A percentile compares a stretch with the other conserved stretches of the same genome.
Conservation (phyloP, 139 green algal species). For the Coelastrella sp. region DNA sequence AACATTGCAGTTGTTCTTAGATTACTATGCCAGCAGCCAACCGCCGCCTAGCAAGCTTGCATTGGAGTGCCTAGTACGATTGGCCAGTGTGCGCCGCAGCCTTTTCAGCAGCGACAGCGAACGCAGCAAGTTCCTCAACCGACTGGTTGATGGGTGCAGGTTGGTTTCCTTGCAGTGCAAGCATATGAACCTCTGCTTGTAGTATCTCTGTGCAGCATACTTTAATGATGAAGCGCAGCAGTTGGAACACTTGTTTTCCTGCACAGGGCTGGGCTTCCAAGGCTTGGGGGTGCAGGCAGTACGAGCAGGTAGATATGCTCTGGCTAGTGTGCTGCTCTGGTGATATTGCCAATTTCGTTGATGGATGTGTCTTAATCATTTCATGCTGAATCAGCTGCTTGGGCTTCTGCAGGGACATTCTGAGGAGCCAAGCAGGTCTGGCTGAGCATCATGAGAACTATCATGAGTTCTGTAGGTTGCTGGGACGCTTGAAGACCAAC, state of each 20-base stretch:
- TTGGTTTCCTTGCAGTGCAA: too few relatives aligned
- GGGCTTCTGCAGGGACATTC: constrained; percentile 1
- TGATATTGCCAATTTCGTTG: too few relatives aligned
- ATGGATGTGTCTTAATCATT: too few relatives aligned
- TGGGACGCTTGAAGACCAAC: constrained; percentile 97
- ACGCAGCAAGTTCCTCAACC: constrained; percentile 86
- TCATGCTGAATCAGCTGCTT: too few relatives aligned
- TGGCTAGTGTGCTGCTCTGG: too few relatives aligned
- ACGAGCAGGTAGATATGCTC: too few relatives aligned
- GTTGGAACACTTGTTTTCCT: too few relatives aligned
- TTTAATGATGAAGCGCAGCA: too few relatives aligned
- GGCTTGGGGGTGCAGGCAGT: too few relatives aligned
- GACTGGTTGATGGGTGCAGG: constrained; percentile 72
- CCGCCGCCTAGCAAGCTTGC: constrained; percentile 77
- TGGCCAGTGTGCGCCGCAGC: constrained; percentile 92
- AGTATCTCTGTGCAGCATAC: too few relatives aligned
- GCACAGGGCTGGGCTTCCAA: too few relatives aligned
- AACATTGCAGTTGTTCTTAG: constrained; percentile 93
- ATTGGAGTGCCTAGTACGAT: constrained; percentile 70
- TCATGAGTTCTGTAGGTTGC: constrained; percentile 96
- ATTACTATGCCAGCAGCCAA: constrained; percentile 84
- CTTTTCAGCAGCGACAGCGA: constrained; percentile 93
- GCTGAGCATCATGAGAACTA: constrained; percentile 92
- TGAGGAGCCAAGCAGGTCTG: constrained; percentile 69
- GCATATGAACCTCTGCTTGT: too few relatives aligned